These are phyloP conservation scores for Starmera caribaea DNA, from an alignment of 805 yeast genomes.

Conservation along the genomic window DNA sequence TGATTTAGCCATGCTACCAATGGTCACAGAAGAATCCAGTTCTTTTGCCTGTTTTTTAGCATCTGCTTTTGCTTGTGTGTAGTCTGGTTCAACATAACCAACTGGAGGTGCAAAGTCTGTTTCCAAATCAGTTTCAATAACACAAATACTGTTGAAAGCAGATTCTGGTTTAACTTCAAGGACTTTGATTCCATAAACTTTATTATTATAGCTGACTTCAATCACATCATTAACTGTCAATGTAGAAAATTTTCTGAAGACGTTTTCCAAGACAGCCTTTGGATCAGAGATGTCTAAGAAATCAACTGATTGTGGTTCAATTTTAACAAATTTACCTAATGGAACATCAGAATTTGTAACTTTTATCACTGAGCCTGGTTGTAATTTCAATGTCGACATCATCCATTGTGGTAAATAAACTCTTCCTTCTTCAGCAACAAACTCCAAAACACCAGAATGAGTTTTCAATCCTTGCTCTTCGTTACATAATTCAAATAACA, in stretches of 20 bases:
- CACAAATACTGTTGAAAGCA: conserved; percentile 64
- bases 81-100: conserved; percentile 92
- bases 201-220: conserved; percentile 76
- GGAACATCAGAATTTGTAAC: conserved; percentile 73
- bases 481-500: conserved; percentile 76
- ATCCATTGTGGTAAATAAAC: conserved; percentile 96
- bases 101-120: conserved; percentile 99
- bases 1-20: conserved; percentile 70
- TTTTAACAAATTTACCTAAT: conserved; percentile 78
- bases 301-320: conserved; percentile 92
- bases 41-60: conserved; percentile 16
- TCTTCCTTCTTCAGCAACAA: conserved; percentile 95
- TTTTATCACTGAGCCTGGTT: conserved; percentile 75
- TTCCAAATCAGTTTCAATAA: conserved; percentile 91
- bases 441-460: conserved; percentile 92
- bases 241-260: conserved; percentile 81
- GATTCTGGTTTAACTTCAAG: conserved; percentile 80
- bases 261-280: conserved; percentile 91
- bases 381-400: conserved; percentile 64
- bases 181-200: conserved; percentile 69
- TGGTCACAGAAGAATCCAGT: conserved; percentile 25
- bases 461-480: conserved; percentile 54
- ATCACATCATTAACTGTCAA: conserved; percentile 77
- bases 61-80: conserved; percentile 10
- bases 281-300: conserved; percentile 93